Evolutionary conservation across 306 rosid species (phyloP), one percentile per base, ranked within the genome.

Genomic region (Rosa multiflora): DNA sequence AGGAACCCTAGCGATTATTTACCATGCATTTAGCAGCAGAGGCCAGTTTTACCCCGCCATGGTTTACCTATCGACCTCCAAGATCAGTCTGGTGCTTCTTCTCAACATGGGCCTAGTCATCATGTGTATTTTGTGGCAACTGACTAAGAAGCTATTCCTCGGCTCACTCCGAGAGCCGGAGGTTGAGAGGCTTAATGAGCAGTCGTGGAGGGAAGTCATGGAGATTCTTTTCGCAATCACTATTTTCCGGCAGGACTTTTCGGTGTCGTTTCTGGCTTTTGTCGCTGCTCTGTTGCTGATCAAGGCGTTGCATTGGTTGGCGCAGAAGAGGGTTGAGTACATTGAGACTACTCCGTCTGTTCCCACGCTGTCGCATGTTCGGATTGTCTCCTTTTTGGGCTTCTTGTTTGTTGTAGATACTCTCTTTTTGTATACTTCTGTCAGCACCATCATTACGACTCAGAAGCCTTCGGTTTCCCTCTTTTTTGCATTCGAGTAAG

Each of bases 111-210:
- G 99, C 71, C 79, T 96, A 80, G 96, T 91, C 78, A 44, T 91
- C 64, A 93, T 93, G 98, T 96, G 98, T 83, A 84, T 80, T 79
- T 47, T 96, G 66, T 96, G 99, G 99, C 97, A 96, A 86, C 72
- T 96, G 70, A 88, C 96, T 0, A 96, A 96, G 55, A 90, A 84
- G 80, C 58, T 96, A 17, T 96, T 96, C 82, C 88, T 96, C 40
- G 99, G 99, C 73, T 74, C 96, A 5, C 97, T 96, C 32, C 89
- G 99, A n/a, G 99, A 96, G 85, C 98, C 99, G 0, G 99, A 96
- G 93, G 91, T 96, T 3, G 99, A 96, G 91, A 91, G 98, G 91
- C 96, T 96, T 64, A 96, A 96, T 58, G 99, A 96, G 85, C 99
- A 96, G 48, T 96, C 96, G 0, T 96, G 99, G 99, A 91, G 98